Evolutionary conservation across 306 rosid genomes (phyloP).

Genomic region (Carpinus viminea): DNA sequence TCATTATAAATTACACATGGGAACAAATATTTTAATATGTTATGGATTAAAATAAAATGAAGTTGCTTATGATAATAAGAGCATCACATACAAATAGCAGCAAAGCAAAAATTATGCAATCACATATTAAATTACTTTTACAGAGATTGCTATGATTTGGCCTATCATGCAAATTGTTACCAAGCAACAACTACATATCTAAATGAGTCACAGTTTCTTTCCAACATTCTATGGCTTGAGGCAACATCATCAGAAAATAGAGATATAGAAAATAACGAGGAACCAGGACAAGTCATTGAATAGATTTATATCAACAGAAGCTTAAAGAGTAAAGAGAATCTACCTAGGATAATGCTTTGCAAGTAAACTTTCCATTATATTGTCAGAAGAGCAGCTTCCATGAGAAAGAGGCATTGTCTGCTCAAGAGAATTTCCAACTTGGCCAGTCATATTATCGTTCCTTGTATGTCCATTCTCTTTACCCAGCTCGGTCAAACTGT

Average conservation of each 20-base stretch:
- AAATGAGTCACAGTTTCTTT: neutral
- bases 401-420: slow-evolving; percentile 57
- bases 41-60: too few relatives aligned
- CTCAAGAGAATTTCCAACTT: slow-evolving; percentile 45
- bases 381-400: slow-evolving; percentile 83
- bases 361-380: slow-evolving; percentile 84
- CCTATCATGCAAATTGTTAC: neutral
- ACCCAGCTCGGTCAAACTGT: slow-evolving; percentile 48
- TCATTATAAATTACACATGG: too few relatives aligned
- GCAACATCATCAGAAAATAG: neutral
- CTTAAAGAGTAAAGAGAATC: slow-evolving; percentile 24
- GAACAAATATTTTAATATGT: too few relatives aligned
- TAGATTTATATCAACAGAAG: slow-evolving; percentile 2
- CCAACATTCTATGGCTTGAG: neutral
- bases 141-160: neutral
- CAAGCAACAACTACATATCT: neutral
- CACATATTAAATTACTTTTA: neutral
- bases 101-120: neutral
- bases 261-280: neutral
- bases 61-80: neutral
- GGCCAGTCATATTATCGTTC: slow-evolving; percentile 36
- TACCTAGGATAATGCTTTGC: slow-evolving; percentile 82
- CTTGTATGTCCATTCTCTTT: slow-evolving; percentile 43
- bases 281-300: slow-evolving; percentile 17
- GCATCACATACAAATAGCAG: neutral